phyloP scores from a whole-genome alignment of 225 moss, liverwort and hornwort species.

The Asterella californica region DNA sequence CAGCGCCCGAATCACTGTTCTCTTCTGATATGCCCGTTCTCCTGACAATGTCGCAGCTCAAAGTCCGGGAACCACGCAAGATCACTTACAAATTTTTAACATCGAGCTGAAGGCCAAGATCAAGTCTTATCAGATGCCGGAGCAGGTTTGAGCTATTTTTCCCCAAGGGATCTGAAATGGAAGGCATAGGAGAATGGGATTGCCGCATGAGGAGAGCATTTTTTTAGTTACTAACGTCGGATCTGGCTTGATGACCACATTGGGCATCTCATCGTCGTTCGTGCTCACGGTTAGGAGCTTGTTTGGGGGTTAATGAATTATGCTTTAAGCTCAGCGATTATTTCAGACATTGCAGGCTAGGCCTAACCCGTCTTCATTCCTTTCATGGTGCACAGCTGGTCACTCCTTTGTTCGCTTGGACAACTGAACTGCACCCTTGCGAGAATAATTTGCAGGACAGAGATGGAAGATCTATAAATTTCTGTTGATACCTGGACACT shows the following conservation, averaged over 20 bases:
- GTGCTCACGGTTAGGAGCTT: background rate
- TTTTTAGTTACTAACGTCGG: background rate
- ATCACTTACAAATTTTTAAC: constrained; percentile 97
- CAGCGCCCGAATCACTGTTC: background rate
- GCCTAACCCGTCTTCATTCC: background rate
- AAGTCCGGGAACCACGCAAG: constrained; percentile 85
- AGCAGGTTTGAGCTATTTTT: constrained; percentile 60
- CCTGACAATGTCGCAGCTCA: constrained; percentile 53
- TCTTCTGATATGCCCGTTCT: background rate
- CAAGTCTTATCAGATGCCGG: constrained; percentile 97
- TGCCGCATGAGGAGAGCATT: background rate
- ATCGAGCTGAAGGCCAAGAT: constrained; percentile 95
- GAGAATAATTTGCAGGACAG: background rate
- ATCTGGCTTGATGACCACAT: background rate
- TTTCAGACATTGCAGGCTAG: background rate
- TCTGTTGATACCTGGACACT: background rate
- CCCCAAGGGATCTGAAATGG: constrained; percentile 18
- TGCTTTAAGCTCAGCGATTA: background rate
- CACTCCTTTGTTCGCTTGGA: background rate
- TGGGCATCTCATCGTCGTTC: background rate
- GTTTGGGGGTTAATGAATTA: background rate
- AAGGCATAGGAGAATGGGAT: too few relatives aligned
- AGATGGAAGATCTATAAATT: background rate
- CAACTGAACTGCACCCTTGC: background rate
- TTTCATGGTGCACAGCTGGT: background rate